Evolutionary conservation across 345 rosid species (phyloP), one percentile per base, ranked within the genome.

Genomic region (Eucalyptus marginata): DNA sequence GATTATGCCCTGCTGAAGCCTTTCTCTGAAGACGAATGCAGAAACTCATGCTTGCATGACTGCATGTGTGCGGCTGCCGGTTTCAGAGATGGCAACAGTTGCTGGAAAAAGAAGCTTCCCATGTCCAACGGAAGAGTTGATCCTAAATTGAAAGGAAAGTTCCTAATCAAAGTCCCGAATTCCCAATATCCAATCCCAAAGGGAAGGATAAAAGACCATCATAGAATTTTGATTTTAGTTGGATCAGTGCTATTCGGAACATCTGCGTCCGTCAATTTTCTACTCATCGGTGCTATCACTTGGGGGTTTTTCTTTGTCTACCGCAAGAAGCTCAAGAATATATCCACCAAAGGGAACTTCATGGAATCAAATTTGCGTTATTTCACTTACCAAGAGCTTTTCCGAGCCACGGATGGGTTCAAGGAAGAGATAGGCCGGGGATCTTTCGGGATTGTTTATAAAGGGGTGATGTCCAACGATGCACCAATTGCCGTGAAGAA

Each of bases 371-470:
- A 89, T 49, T 86, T 91, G 84, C 88, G 62, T n/a, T 87, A 52
- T 58, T 93, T 91, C 83, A 86, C 87, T 49, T 93, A 88, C 87
- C 88, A 80, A 27, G 95, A 93, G 86, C 89, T 93, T 31, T 90
- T 51, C 66, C 68, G 80, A 13, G 93, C 92, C 7, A 93, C 95
- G 3, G 29, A 66, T 49, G 91, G 91, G 13, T 94, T 92, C 88
- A 90, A 91, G 76, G 89, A 90, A 49, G 91, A 92, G 76, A 62
- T 93, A 13, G 95, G 95, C 18, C 90, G 92, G 33, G 94, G 95
- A 33, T 79, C 93, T 16, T 94, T 93, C n/a, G 93, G 93, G 20
- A 89, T 79, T 36, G 95, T 93, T 40, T 94, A 91, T 64, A 92
- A 89, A 89, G 95, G 94, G 64, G 50, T 59, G 31, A 50, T 91